A percentile compares a stretch with the other conserved stretches of the same genome.
phyloP scores from a whole-genome alignment of 2,329 filamentous ascomycete species.

The Tolypocladium amazonense region DNA sequence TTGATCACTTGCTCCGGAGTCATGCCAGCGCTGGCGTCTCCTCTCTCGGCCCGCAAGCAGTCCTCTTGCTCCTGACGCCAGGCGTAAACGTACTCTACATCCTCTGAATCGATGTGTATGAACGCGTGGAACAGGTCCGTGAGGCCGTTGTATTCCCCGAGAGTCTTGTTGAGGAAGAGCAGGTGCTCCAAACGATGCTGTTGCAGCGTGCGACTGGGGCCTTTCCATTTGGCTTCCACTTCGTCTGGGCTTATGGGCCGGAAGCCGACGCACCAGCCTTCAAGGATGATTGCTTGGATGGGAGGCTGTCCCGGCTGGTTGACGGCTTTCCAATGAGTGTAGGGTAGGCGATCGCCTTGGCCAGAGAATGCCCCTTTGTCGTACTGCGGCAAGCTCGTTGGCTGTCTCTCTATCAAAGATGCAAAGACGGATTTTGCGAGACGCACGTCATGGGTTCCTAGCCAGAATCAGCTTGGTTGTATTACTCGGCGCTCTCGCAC shows the following conservation, averaged over 20 bases:
- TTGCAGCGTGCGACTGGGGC: constrained; percentile 36
- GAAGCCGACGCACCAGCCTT: constrained; percentile 90
- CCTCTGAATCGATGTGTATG: constrained; percentile 56
- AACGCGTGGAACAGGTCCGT: constrained; percentile 43
- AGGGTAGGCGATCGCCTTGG: constrained; percentile 62
- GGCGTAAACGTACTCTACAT: constrained; percentile 66
- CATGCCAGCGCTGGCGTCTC: constrained; percentile 56
- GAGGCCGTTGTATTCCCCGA: constrained; percentile 35
- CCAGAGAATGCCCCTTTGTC: constrained; percentile 73
- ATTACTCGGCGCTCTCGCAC: background rate
- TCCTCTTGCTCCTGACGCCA: constrained; percentile 80
- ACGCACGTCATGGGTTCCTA: constrained; percentile 61
- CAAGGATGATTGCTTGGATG: constrained; percentile 64
- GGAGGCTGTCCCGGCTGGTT: constrained; percentile 37
- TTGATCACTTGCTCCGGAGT: constrained; percentile 64
- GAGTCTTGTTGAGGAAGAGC: constrained; percentile 35
- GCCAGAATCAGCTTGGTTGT: background rate
- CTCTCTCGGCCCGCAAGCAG: constrained; percentile 53
- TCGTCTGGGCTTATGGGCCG: constrained; percentile 45
- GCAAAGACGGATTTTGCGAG: constrained; percentile 54
- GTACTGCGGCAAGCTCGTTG: constrained; percentile 58
- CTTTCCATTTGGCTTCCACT: constrained; percentile 40
- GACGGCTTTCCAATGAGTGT: constrained; percentile 49
- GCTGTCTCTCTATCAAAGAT: constrained; percentile 38
- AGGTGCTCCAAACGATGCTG: constrained; percentile 39